A percentile compares a stretch with the other conserved stretches of the same genome.
Evolutionary conservation across 1,284 basidiomycete species (phyloP).

Genomic region (Thelephora terrestris): DNA sequence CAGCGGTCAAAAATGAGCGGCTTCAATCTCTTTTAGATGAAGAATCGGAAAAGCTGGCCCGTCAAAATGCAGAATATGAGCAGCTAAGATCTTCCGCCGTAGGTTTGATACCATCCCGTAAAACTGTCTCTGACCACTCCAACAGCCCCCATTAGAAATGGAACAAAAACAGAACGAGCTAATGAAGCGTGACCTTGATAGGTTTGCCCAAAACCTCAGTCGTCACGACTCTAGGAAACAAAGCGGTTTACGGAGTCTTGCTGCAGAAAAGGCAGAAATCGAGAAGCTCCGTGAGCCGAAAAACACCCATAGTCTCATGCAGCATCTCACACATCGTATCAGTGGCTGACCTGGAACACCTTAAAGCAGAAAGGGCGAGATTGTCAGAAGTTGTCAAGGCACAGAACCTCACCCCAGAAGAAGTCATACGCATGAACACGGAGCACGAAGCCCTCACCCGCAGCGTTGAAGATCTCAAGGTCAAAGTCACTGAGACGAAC

Average conservation of each 20-base stretch:
- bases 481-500: slow-evolving; percentile 63
- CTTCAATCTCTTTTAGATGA: slow-evolving; percentile 42
- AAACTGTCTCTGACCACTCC: background rate
- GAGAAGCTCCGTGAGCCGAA: slow-evolving; percentile 9
- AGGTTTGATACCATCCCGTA: slow-evolving; percentile 9
- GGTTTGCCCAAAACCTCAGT: slow-evolving; percentile 58
- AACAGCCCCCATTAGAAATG: slow-evolving; percentile 55
- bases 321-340: slow-evolving; percentile 7
- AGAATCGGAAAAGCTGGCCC: slow-evolving; percentile 34
- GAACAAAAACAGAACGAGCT: slow-evolving; percentile 46
- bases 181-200: slow-evolving; percentile 54
- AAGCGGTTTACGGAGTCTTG: slow-evolving; percentile 51
- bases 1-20: slow-evolving; percentile 58
- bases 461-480: slow-evolving; percentile 65
- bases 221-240: slow-evolving; percentile 55
- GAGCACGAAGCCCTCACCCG: slow-evolving; percentile 68
- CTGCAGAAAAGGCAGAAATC: slow-evolving; percentile 53
- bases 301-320: background rate
- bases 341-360: slow-evolving; percentile 50
- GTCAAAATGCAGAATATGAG: slow-evolving; percentile 42
- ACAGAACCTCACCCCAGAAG: slow-evolving; percentile 80
- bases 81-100: slow-evolving; percentile 53
- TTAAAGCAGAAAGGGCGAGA: slow-evolving; percentile 52
- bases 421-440: slow-evolving; percentile 78
- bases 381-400: slow-evolving; percentile 59